phyloP scores from a whole-genome alignment of 192 early-diverging fungal genomes.

The Phlyctochytrium arcticum region DNA sequence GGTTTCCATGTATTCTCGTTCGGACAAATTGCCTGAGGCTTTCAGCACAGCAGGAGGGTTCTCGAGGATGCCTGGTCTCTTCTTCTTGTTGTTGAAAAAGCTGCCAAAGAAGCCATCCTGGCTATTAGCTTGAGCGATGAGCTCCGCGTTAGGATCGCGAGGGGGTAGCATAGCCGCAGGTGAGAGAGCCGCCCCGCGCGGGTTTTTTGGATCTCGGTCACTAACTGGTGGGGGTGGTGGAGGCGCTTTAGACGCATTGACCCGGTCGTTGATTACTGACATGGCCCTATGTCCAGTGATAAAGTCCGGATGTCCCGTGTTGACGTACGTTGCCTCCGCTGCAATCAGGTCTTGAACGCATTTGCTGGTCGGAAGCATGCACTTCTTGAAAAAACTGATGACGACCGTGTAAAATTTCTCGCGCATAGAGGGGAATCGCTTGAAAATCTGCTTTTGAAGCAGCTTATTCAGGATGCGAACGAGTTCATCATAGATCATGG shows the following conservation, averaged over 20 bases:
- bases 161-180: conserved; percentile 19
- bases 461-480: conserved; percentile 91
- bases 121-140: conserved; percentile 51
- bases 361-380: conserved; percentile 87
- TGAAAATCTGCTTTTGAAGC: conserved; percentile 88
- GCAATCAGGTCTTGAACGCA: conserved; percentile 87
- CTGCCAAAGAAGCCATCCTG: conserved; percentile 89
- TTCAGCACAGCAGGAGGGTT: conserved; percentile 84
- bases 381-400: conserved; percentile 86
- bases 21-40: conserved; percentile 91
- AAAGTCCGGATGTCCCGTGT: conserved; percentile 99
- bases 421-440: conserved; percentile 92
- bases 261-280: conserved; percentile 82
- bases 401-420: conserved; percentile 93
- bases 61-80: conserved; percentile 63
- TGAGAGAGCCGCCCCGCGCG: conserved; percentile 18
- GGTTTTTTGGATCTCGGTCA: conserved; percentile 22
- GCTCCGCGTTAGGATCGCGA: conserved; percentile 51
- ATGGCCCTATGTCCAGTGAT: conserved; percentile 94
- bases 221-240: conserved; percentile 23
- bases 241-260: conserved; percentile 65
- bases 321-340: conserved; percentile 96
- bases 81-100: conserved; percentile 88
- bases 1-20: conserved; percentile 95
- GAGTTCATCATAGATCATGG: conserved; percentile 97